Evolutionary conservation across 306 rosid genomes (phyloP).

Genomic region (Malus sieversii): DNA sequence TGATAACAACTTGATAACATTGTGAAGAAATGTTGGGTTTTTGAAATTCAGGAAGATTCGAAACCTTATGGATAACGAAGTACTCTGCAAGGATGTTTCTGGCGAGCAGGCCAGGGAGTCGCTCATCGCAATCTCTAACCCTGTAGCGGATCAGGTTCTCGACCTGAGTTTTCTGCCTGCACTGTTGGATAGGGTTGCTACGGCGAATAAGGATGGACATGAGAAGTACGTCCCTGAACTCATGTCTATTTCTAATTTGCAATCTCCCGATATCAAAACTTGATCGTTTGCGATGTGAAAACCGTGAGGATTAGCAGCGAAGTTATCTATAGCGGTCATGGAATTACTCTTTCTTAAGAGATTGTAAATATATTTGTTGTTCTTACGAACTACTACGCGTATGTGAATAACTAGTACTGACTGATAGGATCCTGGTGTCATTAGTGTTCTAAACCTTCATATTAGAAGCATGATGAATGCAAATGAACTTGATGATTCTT

Average conservation of each 20-base stretch:
- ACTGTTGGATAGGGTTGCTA: not conserved
- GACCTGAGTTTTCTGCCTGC: not conserved
- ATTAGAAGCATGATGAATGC: not conserved
- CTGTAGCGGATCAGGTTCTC: not conserved
- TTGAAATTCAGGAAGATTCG: slow-evolving; percentile 15
- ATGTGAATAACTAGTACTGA: not conserved
- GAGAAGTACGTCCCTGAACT: slow-evolving; percentile 25
- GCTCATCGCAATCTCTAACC: slow-evolving; percentile 27
- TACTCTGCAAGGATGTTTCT: not conserved
- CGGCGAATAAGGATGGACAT: not conserved
- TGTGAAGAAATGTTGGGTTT: not conserved
- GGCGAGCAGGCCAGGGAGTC: slow-evolving; percentile 20
- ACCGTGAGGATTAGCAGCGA: not conserved
- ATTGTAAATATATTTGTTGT: not conserved
- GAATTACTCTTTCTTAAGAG: not conserved
- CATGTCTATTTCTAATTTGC: slow-evolving; percentile 12
- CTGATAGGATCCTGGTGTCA: not conserved
- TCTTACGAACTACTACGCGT: not conserved
- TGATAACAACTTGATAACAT: not conserved
- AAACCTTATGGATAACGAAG: slow-evolving; percentile 25
- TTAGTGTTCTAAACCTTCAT: not conserved
- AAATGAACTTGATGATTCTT: not conserved
- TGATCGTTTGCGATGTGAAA: not conserved
- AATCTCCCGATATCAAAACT: slow-evolving; percentile 11
- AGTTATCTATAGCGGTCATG: not conserved